Percentiles rank a stretch among this genome's conserved stretches.
Evolutionary conservation across 2,329 filamentous ascomycete genomes (phyloP).

Genomic region (Apiospora rasikravindrae): DNA sequence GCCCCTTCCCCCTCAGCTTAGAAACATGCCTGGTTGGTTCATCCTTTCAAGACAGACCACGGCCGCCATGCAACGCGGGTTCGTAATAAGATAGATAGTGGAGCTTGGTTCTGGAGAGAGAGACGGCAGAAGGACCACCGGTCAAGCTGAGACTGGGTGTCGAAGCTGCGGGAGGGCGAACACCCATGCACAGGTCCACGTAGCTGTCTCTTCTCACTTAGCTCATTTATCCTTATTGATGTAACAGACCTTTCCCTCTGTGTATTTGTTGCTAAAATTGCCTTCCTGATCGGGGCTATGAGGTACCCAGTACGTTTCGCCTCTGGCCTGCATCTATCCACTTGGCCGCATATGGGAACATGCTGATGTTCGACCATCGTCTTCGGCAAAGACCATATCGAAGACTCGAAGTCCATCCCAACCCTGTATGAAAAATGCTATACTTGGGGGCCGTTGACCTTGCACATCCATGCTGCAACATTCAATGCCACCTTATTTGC

Average conservation of each 20-base stretch:
- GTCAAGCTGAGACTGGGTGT: not conserved
- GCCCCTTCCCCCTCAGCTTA: conserved; percentile 4
- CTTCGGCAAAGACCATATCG: conserved; percentile 1
- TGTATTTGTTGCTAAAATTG: conserved; percentile 2
- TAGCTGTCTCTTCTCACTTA: conserved; percentile 1
- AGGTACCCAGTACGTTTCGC: not conserved
- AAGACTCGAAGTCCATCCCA: not conserved
- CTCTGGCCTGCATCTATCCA: conserved; percentile 10
- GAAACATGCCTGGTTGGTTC: conserved; percentile 3
- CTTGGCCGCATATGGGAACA: conserved; percentile 9
- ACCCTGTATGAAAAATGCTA: conserved; percentile 3
- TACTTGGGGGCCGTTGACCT: not conserved
- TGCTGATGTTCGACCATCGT: conserved; percentile 3
- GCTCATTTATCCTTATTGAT: not conserved
- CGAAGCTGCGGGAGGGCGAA: not conserved
- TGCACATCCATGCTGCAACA: not conserved
- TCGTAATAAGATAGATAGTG: conserved; percentile 8
- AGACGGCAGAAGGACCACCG: conserved; percentile 6
- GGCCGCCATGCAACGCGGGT: conserved; percentile 8
- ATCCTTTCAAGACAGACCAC: conserved; percentile 1
- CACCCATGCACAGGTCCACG: conserved; percentile 4
- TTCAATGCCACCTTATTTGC: conserved; percentile 4
- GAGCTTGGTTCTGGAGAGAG: conserved; percentile 1
- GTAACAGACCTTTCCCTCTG: not conserved
- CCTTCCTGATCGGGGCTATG: conserved; percentile 9